Evolutionary conservation across 1,284 basidiomycete species (phyloP).

Genomic region (Hymenochaete sp.): DNA sequence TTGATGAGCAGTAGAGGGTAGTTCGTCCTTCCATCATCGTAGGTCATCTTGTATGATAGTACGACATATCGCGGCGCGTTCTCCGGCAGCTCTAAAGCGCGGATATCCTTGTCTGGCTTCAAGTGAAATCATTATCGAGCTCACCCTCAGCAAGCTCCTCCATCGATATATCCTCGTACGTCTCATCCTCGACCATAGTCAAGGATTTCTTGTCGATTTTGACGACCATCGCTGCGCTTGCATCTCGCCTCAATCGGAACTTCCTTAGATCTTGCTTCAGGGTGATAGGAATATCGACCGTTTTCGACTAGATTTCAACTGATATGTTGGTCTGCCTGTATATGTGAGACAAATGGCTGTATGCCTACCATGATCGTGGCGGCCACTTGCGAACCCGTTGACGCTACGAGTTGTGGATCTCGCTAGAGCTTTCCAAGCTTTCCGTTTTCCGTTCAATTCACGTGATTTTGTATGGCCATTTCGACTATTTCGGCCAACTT

Average conservation of each 20-base stretch:
- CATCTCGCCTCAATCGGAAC: conserved; percentile 70
- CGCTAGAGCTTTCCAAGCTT: too few species aligned
- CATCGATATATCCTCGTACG: conserved; percentile 65
- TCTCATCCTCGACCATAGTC: conserved; percentile 74
- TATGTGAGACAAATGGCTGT: too few species aligned
- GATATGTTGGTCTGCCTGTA: background rate
- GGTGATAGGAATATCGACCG: conserved; percentile 48
- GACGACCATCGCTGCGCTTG: conserved; percentile 70
- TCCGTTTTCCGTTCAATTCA: too few species aligned
- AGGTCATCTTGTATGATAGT: conserved; percentile 73
- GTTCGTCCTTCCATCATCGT: conserved; percentile 78
- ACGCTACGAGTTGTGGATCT: too few species aligned
- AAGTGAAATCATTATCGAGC: conserved; percentile 9
- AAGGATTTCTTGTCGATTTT: conserved; percentile 59
- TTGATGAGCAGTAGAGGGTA: conserved; percentile 81
- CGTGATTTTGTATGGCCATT: too few species aligned
- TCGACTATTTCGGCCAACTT: too few species aligned
- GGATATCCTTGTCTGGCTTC: background rate
- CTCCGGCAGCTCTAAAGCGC: conserved; percentile 74
- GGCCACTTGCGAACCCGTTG: too few species aligned
- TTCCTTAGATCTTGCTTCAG: conserved; percentile 73
- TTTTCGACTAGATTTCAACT: conserved; percentile 9
- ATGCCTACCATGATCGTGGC: too few species aligned
- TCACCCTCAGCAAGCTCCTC: conserved; percentile 81
- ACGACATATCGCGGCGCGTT: conserved; percentile 85